Base-by-base conservation (phyloP, 345 rosid genomes). In the Clausena lansium region DNA sequence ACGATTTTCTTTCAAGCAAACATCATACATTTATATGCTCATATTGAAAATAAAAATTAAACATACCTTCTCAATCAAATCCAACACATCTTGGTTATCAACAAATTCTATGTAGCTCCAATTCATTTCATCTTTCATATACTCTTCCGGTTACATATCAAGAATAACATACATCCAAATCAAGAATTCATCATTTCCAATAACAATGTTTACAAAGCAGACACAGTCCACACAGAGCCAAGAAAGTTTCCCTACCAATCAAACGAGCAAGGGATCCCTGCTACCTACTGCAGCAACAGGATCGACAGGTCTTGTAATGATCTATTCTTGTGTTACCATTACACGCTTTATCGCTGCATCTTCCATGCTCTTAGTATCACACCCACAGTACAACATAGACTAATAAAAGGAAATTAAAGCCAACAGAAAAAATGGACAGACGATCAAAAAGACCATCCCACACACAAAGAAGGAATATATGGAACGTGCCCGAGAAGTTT, bases 281-380 rank as follows among this genome's bases (percentile, higher is more conserved):
- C 98, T 96, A 78, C 85, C 86, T 19, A 87, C 32, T 76, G 99
- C 99, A 84, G 92, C 88, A 74, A 79, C 85, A 77, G 98, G 94
- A 86, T 96, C 98, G 68, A 96, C 95, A 78, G 98, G 87, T 89
- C 97, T 92, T 75, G 97, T 94, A 78, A 96, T 96, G 81, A 94
- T 80, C 92, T 96, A 98, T 84, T 96, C 98, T 74, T 98, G 99
- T 71, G 98, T 94, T 84, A 94, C 98, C 98, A 96, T 96, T 39
- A 94, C 99, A 88, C 98, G 98, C 88, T 94, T 88, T 80, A 96
- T 92, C 84, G 91, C 71, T 54, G 98, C 98, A 88, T 88, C 91
- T 89, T 96, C 98, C 88, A 96, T 84, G 85, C 89, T 90, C 88
- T 86, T 88, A 78, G 91, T 90, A 88, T 96, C 85, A 68, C 98